A percentile compares a stretch with the other conserved stretches of the same genome.
These are phyloP conservation scores for Podaxis rugospora DNA, from an alignment of 768 basidiomycete species.

Conservation along the genomic window DNA sequence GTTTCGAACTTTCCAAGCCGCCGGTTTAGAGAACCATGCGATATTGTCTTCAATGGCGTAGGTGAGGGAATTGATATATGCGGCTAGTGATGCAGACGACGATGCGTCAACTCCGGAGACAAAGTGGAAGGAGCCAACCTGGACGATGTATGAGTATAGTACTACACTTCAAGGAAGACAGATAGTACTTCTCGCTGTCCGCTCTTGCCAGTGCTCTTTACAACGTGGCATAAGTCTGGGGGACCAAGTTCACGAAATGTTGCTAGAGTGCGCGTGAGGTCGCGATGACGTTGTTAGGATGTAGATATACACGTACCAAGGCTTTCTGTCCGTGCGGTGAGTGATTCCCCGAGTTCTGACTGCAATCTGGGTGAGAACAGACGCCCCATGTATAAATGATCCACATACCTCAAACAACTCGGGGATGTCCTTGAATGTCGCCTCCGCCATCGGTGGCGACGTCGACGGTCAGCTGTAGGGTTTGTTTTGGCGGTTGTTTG, in stretches of 20 bases:
- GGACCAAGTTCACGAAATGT: constrained; percentile 97
- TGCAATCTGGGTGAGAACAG: constrained; percentile 23
- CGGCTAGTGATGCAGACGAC: constrained; percentile 94
- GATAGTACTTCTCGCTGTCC: constrained; percentile 84
- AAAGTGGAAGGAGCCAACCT: constrained; percentile 97
- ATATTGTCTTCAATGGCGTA: constrained; percentile 89
- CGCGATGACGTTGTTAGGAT: neutral
- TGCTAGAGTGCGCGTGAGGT: constrained; percentile 45
- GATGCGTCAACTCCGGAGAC: constrained; percentile 99
- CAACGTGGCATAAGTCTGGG: constrained; percentile 93
- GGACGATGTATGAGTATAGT: constrained; percentile 8
- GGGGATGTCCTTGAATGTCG: constrained; percentile 87
- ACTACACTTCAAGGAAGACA: neutral
- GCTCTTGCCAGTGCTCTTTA: constrained; percentile 82
- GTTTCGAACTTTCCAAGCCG: constrained; percentile 86
- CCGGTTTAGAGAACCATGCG: constrained; percentile 87
- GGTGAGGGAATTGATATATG: constrained; percentile 98
- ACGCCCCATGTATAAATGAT: neutral
- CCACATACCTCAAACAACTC: constrained; percentile 88
- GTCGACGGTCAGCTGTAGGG: neutral
- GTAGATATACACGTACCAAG: constrained; percentile 56
- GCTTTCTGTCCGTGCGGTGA: constrained; percentile 88
- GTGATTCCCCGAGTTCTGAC: constrained; percentile 87
- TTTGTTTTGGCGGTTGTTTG: constrained; percentile 8
- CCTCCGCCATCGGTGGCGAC: constrained; percentile 33